Evolutionary conservation across 495 filamentous ascomycete genomes (phyloP), one percentile per base, ranked within the genome.

Genomic region (Aspergillus avenaceus): DNA sequence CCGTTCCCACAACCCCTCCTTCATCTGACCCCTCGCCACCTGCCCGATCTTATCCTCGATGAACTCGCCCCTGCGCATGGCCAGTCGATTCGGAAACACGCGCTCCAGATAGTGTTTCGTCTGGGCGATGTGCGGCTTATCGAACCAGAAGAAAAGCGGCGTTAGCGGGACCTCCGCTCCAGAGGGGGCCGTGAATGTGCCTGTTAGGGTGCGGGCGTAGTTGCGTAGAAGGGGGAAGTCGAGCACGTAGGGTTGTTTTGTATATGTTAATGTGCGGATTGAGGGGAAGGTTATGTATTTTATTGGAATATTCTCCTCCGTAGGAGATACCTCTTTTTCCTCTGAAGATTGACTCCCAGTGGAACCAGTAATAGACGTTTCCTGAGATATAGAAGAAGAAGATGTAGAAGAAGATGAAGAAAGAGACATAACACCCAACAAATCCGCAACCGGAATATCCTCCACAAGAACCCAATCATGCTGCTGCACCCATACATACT

Each of bases 11-110:
- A 37, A 19, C 5, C 45, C 45, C 32, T 49, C 46, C 18, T 49
- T 49, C 46, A 49, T 49, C 23, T 49, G 24, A 9, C 19, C 19
- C 28, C 46, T 41, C 32, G 46, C 46, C 34, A 19, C 21, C 34
- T 49, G 46, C 8, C 46, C 46, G 21, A 49, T 37, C 24, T 49
- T 49, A 41, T 49, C 46, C 34, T 49, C 46, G 22, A 49, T 49
- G 16, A 49, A 49, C 32, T 49, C 46, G n/a, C 46, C 46, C 34
- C 46, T 19, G 2, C 46, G 46, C 46, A 49, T 49, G 5, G 46
- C 13, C 24, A 49, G 24, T 21, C 46, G 46, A 14, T n/a, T 49
- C 19, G 46, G 46, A 16, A 49, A 49, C n/a, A 49, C 46, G 2
- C 32, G 13, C 7, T 32, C 16, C 7, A 49, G 46, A 26, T 49